phyloP scores from a whole-genome alignment of 83 land plant species.

The Larix sibirica region DNA sequence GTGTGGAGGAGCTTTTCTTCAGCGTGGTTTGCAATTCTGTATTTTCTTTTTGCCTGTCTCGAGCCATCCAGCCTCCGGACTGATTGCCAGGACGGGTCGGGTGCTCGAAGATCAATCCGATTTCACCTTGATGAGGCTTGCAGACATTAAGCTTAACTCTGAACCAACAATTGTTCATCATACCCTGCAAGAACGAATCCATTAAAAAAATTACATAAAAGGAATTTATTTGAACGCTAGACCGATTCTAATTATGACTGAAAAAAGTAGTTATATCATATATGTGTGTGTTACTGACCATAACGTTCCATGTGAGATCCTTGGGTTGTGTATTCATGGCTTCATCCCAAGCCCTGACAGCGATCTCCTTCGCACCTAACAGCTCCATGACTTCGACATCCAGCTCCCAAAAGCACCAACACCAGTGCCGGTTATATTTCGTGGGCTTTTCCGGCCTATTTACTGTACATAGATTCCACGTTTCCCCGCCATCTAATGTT shows the following conservation, averaged over 20 bases:
- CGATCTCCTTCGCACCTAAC: slow-evolving; percentile 78
- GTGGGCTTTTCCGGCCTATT: slow-evolving; percentile 84
- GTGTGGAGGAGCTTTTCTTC: slow-evolving; percentile 64
- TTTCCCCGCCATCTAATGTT: slow-evolving; percentile 76
- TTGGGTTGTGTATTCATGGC: slow-evolving; percentile 93
- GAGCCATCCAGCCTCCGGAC: slow-evolving; percentile 97
- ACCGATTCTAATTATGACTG: too few species aligned
- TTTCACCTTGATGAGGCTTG: slow-evolving; percentile 74
- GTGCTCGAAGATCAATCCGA: slow-evolving; percentile 88
- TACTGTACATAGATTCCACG: slow-evolving; percentile 67
- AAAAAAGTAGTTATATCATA: neutral
- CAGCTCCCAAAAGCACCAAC: slow-evolving; percentile 97
- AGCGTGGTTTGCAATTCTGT: slow-evolving; percentile 20
- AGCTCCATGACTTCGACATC: slow-evolving; percentile 77
- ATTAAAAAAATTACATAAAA: neutral
- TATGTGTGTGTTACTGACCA: slow-evolving; percentile 47
- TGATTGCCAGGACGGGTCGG: slow-evolving; percentile 90
- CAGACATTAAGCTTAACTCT: slow-evolving; percentile 67
- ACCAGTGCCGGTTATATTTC: slow-evolving; percentile 93
- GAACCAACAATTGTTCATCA: slow-evolving; percentile 99
- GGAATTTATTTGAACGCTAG: neutral
- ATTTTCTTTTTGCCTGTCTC: slow-evolving; percentile 39
- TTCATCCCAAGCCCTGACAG: slow-evolving; percentile 97
- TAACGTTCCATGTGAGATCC: slow-evolving; percentile 90
- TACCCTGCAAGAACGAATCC: slow-evolving; percentile 54